phyloP scores from a whole-genome alignment of 2,329 filamentous ascomycete species.

The Botrytis squamosa region DNA sequence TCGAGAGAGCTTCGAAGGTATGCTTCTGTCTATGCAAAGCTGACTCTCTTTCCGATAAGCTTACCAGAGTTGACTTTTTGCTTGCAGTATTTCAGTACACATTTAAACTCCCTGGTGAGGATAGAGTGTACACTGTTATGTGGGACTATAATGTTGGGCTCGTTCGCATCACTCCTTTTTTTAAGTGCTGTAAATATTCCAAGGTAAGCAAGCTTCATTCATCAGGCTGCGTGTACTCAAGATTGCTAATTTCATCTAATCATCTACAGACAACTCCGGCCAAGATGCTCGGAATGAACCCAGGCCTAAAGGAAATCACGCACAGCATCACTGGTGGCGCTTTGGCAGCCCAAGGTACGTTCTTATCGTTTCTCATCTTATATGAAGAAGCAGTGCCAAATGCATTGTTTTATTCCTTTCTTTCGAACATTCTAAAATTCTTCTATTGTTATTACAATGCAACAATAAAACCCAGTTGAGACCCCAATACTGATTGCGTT shows the following conservation, averaged over 20 bases:
- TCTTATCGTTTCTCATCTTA: not conserved
- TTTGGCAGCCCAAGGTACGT: constrained; percentile 79
- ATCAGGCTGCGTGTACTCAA: not conserved
- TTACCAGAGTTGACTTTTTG: constrained; percentile 23
- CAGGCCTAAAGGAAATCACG: constrained; percentile 81
- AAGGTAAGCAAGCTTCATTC: constrained; percentile 60
- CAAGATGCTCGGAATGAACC: constrained; percentile 76
- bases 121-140: constrained; percentile 73
- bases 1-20: constrained; percentile 85
- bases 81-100: constrained; percentile 76
- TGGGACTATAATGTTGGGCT: constrained; percentile 98
- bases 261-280: constrained; percentile 73
- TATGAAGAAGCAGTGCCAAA: not conserved
- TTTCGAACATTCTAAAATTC: not conserved
- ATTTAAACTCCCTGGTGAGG: constrained; percentile 68
- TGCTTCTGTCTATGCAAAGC: constrained; percentile 30
- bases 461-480: constrained; percentile 21
- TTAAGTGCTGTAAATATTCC: constrained; percentile 82
- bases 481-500: not conserved
- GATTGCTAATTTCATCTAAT: not conserved
- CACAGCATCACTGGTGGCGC: constrained; percentile 94
- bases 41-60: constrained; percentile 13
- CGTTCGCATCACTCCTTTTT: constrained; percentile 90
- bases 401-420: not conserved
- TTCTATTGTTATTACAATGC: constrained; percentile 2